Evolutionary conservation across 208 protist species (phyloP).

Genomic region (Novymonas esmeraldas): DNA sequence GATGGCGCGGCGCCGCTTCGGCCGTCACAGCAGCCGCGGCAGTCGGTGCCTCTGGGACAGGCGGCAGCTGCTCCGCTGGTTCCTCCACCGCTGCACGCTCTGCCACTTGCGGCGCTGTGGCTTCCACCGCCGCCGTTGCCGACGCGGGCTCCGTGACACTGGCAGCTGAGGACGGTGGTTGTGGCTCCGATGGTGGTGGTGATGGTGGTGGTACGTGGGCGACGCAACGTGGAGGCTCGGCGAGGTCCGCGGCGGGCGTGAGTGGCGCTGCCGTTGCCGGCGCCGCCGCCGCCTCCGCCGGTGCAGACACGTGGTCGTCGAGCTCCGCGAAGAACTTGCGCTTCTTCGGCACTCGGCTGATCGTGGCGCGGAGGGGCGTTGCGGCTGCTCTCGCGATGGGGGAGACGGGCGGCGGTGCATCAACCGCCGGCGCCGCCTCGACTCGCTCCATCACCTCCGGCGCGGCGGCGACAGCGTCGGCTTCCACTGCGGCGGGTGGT

Average conservation of each 20-base stretch:
- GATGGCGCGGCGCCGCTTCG: neutral
- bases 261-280: neutral
- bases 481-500: no score
- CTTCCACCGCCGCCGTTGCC: neutral
- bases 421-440: neutral
- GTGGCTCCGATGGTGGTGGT: neutral
- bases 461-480: no score
- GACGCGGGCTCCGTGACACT: neutral
- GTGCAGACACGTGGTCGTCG: neutral
- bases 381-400: neutral
- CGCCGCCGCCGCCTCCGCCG: neutral
- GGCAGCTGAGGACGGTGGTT: neutral
- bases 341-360: conserved; percentile 28
- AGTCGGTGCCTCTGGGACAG: neutral
- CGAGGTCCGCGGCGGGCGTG: no score
- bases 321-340: conserved; percentile 25
- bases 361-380: conserved; percentile 10
- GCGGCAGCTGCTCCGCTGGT: neutral
- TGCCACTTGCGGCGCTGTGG: no score
- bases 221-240: no score
- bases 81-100: no score
- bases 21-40: neutral
- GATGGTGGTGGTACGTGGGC: neutral
- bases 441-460: no score
- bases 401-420: neutral